Base-by-base conservation (phyloP, 495 filamentous ascomycete species). In the Aspergillus sclerotiicarbonarius region DNA sequence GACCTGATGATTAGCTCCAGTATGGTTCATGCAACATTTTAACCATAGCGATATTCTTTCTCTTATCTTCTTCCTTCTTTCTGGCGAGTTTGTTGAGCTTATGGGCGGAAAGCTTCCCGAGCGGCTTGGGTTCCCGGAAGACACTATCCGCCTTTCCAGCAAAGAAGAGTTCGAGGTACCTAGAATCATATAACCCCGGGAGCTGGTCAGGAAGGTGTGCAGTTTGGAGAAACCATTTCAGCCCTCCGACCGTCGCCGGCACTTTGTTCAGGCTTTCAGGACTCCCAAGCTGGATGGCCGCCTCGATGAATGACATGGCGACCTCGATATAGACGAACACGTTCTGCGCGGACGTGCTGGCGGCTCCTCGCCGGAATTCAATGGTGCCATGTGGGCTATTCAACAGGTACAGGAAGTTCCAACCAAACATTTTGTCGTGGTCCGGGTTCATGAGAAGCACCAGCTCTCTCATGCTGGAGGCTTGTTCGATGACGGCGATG, bases 371-470 rank as follows among this genome's bases (percentile, higher is more conserved):
- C 6, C 48, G 25, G 37, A 43, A 55, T 12, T 41, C 37, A 33
- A 10, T 47, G 55, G 76, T 67, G 63, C 82, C 79, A 32, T 81
- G 82, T 53, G 76, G 82, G 33, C 82, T 80, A 20, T 47, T 47
- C 44, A 47, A 19, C 29, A 87, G 66, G 21, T 81, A 66, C 58
- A 82, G 86, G 32, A 84, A 79, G 51, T 83, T 78, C 84, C 84
- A 87, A 59, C 83, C 83, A 59, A 88, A 89, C 64, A 87, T 85
- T 70, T 88, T 80, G 37, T 75, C 73, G 32, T 85, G 84, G 62
- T 84, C 82, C 51, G 67, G 71, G 67, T 81, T 84, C 82, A 87
- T 87, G 39, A 58, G 21, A 21, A 20, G 8, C 20, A 43, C 35
- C 21, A 58, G 9, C 21, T 52, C 47, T 20, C 33, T 35, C 15